phyloP scores from a whole-genome alignment of 2,329 filamentous ascomycete species.

The Teratosphaeria viscida region DNA sequence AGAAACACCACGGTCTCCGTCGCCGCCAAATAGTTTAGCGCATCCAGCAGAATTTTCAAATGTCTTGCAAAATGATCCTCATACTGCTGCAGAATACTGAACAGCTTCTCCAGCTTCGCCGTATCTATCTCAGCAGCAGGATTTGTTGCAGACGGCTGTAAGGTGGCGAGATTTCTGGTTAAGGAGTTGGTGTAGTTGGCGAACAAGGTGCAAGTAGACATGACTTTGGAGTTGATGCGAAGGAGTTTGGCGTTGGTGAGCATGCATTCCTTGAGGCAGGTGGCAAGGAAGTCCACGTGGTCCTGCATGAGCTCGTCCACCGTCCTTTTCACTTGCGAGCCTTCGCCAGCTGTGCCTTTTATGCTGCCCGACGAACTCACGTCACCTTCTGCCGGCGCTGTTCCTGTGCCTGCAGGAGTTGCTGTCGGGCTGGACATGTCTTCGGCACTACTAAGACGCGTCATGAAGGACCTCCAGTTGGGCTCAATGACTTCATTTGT shows the following conservation, averaged over 20 bases:
- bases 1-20: slow-evolving; percentile 93
- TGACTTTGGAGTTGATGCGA: slow-evolving; percentile 90
- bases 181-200: slow-evolving; percentile 81
- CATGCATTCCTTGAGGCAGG: slow-evolving; percentile 98
- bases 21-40: slow-evolving; percentile 91
- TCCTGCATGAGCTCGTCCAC: slow-evolving; percentile 99
- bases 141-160: slow-evolving; percentile 70
- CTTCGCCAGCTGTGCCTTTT: slow-evolving; percentile 28
- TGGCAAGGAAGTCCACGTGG: slow-evolving; percentile 95
- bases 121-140: slow-evolving; percentile 41
- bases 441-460: slow-evolving; percentile 44
- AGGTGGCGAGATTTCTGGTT: slow-evolving; percentile 61
- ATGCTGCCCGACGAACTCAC: neutral
- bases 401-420: neutral
- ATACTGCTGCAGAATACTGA: slow-evolving; percentile 81
- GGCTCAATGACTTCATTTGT: slow-evolving; percentile 96
- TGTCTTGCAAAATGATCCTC: slow-evolving; percentile 89
- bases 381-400: neutral
- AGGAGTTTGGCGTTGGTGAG: slow-evolving; percentile 91
- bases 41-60: slow-evolving; percentile 86
- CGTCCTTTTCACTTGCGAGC: slow-evolving; percentile 47
- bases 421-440: neutral
- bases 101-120: slow-evolving; percentile 59
- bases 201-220: slow-evolving; percentile 92
- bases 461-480: slow-evolving; percentile 92